A percentile compares a stretch with the other conserved stretches of the same genome.
These are phyloP conservation scores for Panicum hallii DNA, from an alignment of 202 grass and related monocot genomes.

Conservation along the genomic window DNA sequence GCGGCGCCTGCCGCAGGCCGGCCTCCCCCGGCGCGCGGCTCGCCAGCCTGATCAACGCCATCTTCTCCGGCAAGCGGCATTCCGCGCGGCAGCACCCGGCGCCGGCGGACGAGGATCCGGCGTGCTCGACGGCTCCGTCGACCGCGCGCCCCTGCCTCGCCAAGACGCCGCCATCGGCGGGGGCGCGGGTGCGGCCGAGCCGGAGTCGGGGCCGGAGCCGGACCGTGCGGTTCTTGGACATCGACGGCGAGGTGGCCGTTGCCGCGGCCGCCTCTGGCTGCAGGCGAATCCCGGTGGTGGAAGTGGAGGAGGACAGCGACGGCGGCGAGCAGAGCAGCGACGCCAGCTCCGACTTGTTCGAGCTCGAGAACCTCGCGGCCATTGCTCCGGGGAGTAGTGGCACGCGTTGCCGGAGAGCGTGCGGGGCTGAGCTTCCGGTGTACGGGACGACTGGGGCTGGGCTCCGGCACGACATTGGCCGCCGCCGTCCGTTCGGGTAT, in stretches of 20 bases:
- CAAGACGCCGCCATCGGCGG: conserved; percentile 46
- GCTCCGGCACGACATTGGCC: conserved; percentile 43
- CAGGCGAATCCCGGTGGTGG: conserved; percentile 33
- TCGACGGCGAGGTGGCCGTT: conserved; percentile 56
- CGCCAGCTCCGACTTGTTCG: conserved; percentile 89
- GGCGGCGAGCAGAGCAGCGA: conserved; percentile 64
- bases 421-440: conserved; percentile 77
- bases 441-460: conserved; percentile 70
- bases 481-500: conserved; percentile 46
- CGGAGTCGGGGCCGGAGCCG: conserved; percentile 51
- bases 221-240: conserved; percentile 65
- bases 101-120: conserved; percentile 39
- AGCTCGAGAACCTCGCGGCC: conserved; percentile 67
- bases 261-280: conserved; percentile 33
- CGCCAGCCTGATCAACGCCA: conserved; percentile 69
- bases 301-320: conserved; percentile 57
- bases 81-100: conserved; percentile 21
- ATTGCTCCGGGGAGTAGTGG: background rate
- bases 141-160: conserved; percentile 61
- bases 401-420: conserved; percentile 26
- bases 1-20: conserved; percentile 53
- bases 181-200: conserved; percentile 12
- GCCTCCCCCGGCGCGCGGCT: conserved; percentile 76
- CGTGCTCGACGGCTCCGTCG: conserved; percentile 64
- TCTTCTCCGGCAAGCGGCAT: conserved; percentile 59